Evolutionary conservation across 2,329 filamentous ascomycete genomes (phyloP).

Genomic region (Talaromyces sp.): DNA sequence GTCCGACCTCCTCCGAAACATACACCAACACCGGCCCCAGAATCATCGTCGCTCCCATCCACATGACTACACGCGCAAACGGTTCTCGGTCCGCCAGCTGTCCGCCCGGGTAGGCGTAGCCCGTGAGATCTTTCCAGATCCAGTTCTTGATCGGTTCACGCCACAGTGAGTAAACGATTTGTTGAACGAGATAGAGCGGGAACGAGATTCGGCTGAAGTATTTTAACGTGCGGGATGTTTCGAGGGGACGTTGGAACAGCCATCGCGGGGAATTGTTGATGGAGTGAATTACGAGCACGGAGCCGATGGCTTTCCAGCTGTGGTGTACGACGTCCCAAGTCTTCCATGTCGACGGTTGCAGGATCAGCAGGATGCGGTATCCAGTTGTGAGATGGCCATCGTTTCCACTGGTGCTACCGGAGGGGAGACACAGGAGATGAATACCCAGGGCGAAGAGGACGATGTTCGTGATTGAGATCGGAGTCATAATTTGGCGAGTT

Average conservation of each 20-base stretch:
- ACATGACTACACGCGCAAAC: constrained; percentile 8
- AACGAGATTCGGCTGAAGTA: constrained; percentile 15
- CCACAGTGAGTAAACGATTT: constrained; percentile 11
- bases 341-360: constrained; percentile 10
- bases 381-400: constrained; percentile 6
- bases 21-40: constrained; percentile 7
- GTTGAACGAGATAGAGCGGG: constrained; percentile 8
- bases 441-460: constrained; percentile 6
- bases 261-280: constrained; percentile 11
- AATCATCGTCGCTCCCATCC: constrained; percentile 10
- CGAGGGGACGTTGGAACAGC: constrained; percentile 3
- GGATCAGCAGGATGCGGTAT: constrained; percentile 1
- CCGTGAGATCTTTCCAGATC: constrained; percentile 3
- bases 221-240: neutral
- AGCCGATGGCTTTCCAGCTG: constrained; percentile 15
- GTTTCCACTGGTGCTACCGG: neutral
- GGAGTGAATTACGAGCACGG: constrained; percentile 12
- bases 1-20: constrained; percentile 2
- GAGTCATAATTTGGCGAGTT: neutral
- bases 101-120: constrained; percentile 11
- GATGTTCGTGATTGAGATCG: neutral
- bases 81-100: constrained; percentile 1
- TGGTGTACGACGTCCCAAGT: neutral
- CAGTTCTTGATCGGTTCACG: constrained; percentile 9
- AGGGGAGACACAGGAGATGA: constrained; percentile 14